phyloP scores from a whole-genome alignment of 2,329 filamentous ascomycete species.

The Cercospora nicotianae region DNA sequence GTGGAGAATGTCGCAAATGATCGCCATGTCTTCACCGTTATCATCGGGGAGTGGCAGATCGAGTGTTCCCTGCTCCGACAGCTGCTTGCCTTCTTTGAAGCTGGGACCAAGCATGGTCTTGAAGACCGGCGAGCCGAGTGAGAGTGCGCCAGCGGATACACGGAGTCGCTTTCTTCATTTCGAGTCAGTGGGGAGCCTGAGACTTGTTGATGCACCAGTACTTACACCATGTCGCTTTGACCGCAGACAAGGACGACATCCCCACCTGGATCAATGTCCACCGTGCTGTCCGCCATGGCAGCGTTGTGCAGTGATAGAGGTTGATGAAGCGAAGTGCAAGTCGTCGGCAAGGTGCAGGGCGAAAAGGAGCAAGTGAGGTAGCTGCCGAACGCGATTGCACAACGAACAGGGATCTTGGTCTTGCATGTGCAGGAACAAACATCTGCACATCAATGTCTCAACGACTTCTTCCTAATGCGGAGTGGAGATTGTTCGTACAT shows the following conservation, averaged over 20 bases:
- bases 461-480: too few species aligned
- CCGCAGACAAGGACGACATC: conserved; percentile 10
- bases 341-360: neutral
- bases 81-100: conserved; percentile 9
- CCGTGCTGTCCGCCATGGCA: neutral
- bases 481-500: too few species aligned
- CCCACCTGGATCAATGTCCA: conserved; percentile 44
- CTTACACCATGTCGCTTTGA: neutral
- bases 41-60: conserved; percentile 15
- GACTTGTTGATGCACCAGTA: neutral
- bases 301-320: too few species aligned
- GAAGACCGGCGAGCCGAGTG: conserved; percentile 21
- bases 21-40: conserved; percentile 5
- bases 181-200: neutral
- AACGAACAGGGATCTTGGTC: neutral
- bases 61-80: neutral
- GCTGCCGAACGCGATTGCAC: neutral
- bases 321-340: neutral
- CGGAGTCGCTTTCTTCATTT: neutral
- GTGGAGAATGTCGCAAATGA: conserved; percentile 12
- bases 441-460: neutral
- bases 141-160: conserved; percentile 14
- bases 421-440: neutral
- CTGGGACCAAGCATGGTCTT: conserved; percentile 8
- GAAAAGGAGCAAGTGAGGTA: neutral